Percentiles rank a stretch among this genome's conserved stretches.
These are phyloP conservation scores for Fraxinus pennsylvanica DNA, from an alignment of 257 asterid genomes.

Conservation along the genomic window DNA sequence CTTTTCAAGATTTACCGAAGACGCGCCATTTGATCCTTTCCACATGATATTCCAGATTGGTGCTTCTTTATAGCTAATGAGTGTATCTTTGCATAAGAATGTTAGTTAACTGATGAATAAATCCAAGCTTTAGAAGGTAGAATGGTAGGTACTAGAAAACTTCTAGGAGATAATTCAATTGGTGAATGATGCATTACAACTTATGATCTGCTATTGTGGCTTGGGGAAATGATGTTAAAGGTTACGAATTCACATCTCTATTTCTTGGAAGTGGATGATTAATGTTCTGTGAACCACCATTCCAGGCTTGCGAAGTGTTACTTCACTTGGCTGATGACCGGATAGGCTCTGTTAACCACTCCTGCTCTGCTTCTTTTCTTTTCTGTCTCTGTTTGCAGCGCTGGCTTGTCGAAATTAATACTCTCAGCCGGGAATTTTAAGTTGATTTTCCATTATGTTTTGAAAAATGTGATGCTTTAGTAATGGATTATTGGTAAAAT, in stretches of 20 bases:
- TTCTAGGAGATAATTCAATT: neutral
- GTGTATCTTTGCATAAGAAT: conserved; percentile 1
- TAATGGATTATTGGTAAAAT: too few species aligned
- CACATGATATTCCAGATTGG: conserved; percentile 11
- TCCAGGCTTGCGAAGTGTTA: neutral
- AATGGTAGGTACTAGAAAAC: neutral
- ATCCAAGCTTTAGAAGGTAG: neutral
- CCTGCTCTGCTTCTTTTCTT: neutral
- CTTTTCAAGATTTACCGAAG: conserved; percentile 11
- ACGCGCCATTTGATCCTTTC: conserved; percentile 12
- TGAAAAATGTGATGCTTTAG: too few species aligned
- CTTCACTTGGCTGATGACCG: conserved; percentile 14
- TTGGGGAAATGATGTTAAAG: conserved; percentile 8
- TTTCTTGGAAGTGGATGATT: conserved; percentile 12
- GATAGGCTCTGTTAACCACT: neutral
- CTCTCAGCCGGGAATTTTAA: too few species aligned
- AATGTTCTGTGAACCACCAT: neutral
- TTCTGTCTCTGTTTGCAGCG: too few species aligned
- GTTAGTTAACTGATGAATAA: neutral
- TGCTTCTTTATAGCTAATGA: neutral
- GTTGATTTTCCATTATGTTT: too few species aligned
- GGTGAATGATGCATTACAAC: conserved; percentile 2
- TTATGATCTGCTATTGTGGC: conserved; percentile 4
- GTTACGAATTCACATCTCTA: too few species aligned
- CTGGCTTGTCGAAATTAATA: too few species aligned